These are phyloP conservation scores for Lathyrus aphaca DNA, from an alignment of 306 rosid genomes.

Conservation along the genomic window DNA sequence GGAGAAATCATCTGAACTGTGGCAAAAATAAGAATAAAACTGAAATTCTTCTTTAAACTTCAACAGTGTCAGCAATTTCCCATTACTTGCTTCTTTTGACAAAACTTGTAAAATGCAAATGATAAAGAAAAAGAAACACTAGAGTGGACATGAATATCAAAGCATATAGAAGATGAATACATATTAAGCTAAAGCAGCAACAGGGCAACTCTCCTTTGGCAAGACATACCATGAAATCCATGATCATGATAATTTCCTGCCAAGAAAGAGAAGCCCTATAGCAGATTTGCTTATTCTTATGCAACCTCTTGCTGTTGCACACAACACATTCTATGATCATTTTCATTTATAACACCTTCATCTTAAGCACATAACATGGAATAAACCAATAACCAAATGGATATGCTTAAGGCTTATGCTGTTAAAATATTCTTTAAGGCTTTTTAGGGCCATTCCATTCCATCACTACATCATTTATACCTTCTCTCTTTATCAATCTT, in stretches of 20 bases:
- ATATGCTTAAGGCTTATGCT: conserved; percentile 47
- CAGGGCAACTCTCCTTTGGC: conserved; percentile 78
- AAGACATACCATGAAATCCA: conserved; percentile 31
- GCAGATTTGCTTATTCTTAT: conserved; percentile 52
- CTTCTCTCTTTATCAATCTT: conserved; percentile 33
- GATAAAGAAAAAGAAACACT: too few relatives aligned
- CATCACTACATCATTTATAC: not conserved
- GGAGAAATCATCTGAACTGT: too few relatives aligned
- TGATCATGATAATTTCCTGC: conserved; percentile 45
- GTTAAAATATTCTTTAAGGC: conserved; percentile 35
- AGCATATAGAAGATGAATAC: too few relatives aligned
- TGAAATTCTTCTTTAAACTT: too few relatives aligned
- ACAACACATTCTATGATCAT: conserved; percentile 9
- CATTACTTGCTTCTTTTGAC: too few relatives aligned
- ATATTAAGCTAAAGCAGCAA: conserved; percentile 55
- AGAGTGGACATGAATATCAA: too few relatives aligned
- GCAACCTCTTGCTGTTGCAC: not conserved
- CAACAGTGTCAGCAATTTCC: too few relatives aligned
- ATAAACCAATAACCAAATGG: conserved; percentile 47
- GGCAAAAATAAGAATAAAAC: too few relatives aligned
- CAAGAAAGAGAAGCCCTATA: conserved; percentile 65
- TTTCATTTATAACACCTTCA: conserved; percentile 48
- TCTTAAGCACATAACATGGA: conserved; percentile 40
- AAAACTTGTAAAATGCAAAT: too few relatives aligned
- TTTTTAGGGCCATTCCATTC: not conserved